Evolutionary conservation across 2,329 filamentous ascomycete species (phyloP), one percentile per base, ranked within the genome.

Genomic region (Hypoxylon sp.): DNA sequence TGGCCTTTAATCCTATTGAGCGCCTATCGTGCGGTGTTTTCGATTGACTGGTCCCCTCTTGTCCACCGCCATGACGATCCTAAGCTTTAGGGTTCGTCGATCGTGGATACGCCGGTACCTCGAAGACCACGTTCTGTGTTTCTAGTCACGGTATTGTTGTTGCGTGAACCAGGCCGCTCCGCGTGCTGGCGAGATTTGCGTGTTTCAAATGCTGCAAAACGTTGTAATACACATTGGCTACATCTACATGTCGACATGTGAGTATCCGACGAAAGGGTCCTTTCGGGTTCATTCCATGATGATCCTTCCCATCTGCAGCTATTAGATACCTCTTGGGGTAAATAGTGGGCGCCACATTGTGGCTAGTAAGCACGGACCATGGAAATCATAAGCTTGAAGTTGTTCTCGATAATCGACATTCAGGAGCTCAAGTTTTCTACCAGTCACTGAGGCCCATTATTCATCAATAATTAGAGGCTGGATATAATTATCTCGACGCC

Each of bases 71-170:
- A 51, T 36, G 61, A 59, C 28, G 50, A 63, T 64, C 58, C 36
- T 36, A 23, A 21, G 60, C 57, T 60, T 55, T n/a, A 61, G 36
- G 56, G 25, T 48, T 58, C 53, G 58, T 51, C 48, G 57, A 68
- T 68, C 58, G 45, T 28, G 48, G 53, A 65, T 62, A 64, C 57
- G 52, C 52, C 56, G 55, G 51, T 61, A 52, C 32, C 41, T 52
- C 30, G 34, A 17, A 41, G n/a, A 36, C 55, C 41, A 52, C 21
- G 60, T 56, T 50, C 41, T 34, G 34, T 36, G 13, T 28, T 28
- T 45, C 48, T 85, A 87, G 71, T 85, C 85, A 0, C 88, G 10
- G 17, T 3, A 11, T 50, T 34, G 13, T n/a, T 30, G 14, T 32
- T 21, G 87, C 70, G 80, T 86, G 2, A 75, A 80, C 34, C 50